Evolutionary conservation across 345 rosid species (phyloP), one percentile per base, ranked within the genome.

Genomic region (Syzygium aromaticum): DNA sequence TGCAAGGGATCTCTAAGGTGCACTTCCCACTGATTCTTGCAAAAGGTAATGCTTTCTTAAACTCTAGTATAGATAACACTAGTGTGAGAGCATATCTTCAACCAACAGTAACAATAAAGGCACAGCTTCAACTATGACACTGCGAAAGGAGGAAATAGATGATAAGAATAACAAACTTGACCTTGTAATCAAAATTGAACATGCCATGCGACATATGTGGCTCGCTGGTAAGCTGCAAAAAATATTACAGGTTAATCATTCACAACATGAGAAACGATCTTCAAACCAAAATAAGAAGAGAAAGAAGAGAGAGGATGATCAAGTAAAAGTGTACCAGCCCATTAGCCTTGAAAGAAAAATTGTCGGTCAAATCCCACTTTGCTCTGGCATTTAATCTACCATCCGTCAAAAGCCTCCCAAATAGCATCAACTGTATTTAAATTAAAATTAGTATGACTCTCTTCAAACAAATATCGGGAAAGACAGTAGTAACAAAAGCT

Each of bases 171-270:
- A 83, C 56, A 30, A 84, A 56, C 30, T 84, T 87, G 51, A 98
- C 99, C 98, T 95, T 95, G 94, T 95, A 96, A 94, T 98, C 99
- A 86, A 98, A 96, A 92, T 94, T 95, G 91, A 93, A 87, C 94
- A 95, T 93, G 87, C 93, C 99, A 51, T 96, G 98, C 5, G 99
- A 98, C 95, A 93, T 87, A 89, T 98, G 99, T 77, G 92, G 95
- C 91, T 98, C 99, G 84, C 88, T 91, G 15, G 99, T 90, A 51
- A 98, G 94, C 99, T 98, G 96, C 77, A 51, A 91, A 85, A 90
- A 85, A 91, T 86, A 56, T 87, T 27, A 88, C 67, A 25, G 21
- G 63, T 17, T 49, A 86, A 87, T 27, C 84, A 84, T 27, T 67
- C 40, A 83, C 27, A 7, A 59, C 54, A 51, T 13, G 7, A 77